Evolutionary conservation across 805 yeast species (phyloP).

Genomic region (Lipomyces yamanashiensis): DNA sequence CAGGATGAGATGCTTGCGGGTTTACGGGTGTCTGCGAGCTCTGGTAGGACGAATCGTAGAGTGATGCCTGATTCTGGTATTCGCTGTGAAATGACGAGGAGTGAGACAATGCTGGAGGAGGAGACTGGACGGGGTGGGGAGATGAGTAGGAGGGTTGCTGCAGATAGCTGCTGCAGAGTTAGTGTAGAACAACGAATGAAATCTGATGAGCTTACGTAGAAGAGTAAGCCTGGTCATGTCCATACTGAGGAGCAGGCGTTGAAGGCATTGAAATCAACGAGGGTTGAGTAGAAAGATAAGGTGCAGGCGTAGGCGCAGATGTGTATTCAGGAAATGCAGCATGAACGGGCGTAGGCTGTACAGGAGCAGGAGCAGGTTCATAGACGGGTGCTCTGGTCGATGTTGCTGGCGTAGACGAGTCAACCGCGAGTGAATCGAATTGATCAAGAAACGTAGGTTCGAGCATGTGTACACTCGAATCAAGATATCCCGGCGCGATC

Average conservation of each 20-base stretch:
- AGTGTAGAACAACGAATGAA: background rate
- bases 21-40: slow-evolving; percentile 8
- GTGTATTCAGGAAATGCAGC: background rate
- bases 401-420: too few relatives aligned
- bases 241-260: slow-evolving; percentile 10
- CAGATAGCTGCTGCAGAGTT: background rate
- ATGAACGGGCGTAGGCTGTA: slow-evolving; percentile 1
- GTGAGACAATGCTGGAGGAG: slow-evolving; percentile 19
- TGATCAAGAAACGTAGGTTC: slow-evolving; percentile 33
- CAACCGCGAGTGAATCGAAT: background rate
- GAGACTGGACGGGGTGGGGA: background rate
- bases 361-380: slow-evolving; percentile 5
- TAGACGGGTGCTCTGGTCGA: too few relatives aligned
- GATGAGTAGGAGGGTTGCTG: background rate
- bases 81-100: slow-evolving; percentile 16
- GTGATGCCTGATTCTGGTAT: slow-evolving; percentile 1
- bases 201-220: background rate
- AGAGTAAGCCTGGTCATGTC: background rate
- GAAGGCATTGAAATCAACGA: slow-evolving; percentile 12
- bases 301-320: background rate
- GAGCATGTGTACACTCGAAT: slow-evolving; percentile 40
- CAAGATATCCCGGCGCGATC: slow-evolving; percentile 54
- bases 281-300: background rate
- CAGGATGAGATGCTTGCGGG: background rate
- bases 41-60: slow-evolving; percentile 2